Evolutionary conservation across 148 eudicot genomes (phyloP).

Genomic region (Agrostemma githago): DNA sequence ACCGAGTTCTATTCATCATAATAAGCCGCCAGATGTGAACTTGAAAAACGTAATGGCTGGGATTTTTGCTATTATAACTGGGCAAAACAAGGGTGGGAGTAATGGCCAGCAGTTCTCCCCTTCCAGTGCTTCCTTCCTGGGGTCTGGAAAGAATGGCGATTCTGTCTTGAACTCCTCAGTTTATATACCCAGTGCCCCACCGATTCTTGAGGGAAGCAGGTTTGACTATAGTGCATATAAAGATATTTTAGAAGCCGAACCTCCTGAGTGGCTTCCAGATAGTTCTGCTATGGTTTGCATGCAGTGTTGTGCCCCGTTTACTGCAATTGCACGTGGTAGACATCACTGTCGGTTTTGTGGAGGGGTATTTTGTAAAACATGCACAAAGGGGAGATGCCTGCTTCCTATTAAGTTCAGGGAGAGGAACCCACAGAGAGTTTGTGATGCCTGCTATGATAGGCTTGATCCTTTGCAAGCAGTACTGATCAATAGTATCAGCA

Average conservation of each 20-base stretch:
- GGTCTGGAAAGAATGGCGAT: constrained; percentile 80
- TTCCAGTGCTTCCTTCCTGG: constrained; percentile 80
- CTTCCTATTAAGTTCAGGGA: constrained; percentile 93
- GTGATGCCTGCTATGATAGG: constrained; percentile 96
- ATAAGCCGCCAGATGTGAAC: constrained; percentile 71
- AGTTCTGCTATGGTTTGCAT: constrained; percentile 74
- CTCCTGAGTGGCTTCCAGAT: constrained; percentile 99
- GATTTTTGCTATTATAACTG: constrained; percentile 73
- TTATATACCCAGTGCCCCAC: constrained; percentile 97
- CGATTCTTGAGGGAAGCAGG: constrained; percentile 65
- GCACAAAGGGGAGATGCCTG: constrained; percentile 93
- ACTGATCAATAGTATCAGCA: constrained; percentile 78
- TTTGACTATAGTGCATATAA: constrained; percentile 62
- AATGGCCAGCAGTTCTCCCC: constrained; percentile 36
- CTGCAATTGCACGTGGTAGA: constrained; percentile 78
- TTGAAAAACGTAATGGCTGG: constrained; percentile 82
- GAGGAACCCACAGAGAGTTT: constrained; percentile 95
- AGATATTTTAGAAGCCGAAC: constrained; percentile 91
- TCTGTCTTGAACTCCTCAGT: constrained; percentile 79
- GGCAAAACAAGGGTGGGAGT: constrained; percentile 49
- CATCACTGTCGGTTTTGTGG: constrained; percentile 99
- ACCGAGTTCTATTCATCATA: constrained; percentile 27
- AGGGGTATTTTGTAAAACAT: constrained; percentile 80
- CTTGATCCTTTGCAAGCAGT: constrained; percentile 95
- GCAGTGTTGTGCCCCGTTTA: constrained; percentile 87